Conservation (phyloP, 306 rosid genomes). For the Alnus glutinosa region DNA sequence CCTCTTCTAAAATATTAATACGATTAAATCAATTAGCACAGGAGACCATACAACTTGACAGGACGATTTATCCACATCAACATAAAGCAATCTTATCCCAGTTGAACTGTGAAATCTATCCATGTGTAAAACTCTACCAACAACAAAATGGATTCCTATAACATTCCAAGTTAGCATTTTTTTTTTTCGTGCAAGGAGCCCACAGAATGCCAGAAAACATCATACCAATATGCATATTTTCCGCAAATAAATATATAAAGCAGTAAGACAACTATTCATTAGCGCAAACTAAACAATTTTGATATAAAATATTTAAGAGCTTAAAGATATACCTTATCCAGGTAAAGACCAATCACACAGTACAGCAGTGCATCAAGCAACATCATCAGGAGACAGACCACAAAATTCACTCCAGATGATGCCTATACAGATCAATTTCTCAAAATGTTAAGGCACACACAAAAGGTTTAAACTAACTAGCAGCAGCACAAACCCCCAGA, state of each 20-base stretch:
- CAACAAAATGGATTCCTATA: background rate
- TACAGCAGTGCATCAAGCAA: slow-evolving; percentile 77
- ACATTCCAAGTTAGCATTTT: background rate
- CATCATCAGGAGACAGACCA: slow-evolving; percentile 85
- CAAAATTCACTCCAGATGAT: slow-evolving; percentile 92
- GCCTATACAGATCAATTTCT: slow-evolving; percentile 49
- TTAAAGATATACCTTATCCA: slow-evolving; percentile 73
- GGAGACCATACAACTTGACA: background rate
- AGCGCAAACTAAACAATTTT: background rate
- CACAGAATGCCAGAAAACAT: background rate
- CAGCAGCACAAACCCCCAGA: slow-evolving; percentile 14
- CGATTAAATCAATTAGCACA: background rate
- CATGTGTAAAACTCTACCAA: background rate
- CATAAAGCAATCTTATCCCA: too few relatives aligned
- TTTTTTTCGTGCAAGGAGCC: background rate
- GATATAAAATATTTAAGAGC: slow-evolving; percentile 11
- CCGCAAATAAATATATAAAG: background rate
- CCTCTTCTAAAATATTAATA: too few relatives aligned
- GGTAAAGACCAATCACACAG: slow-evolving; percentile 82
- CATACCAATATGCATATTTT: slow-evolving; percentile 2
- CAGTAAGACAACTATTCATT: background rate
- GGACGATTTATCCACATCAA: background rate
- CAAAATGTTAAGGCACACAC: slow-evolving; percentile 17
- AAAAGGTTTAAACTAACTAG: slow-evolving; percentile 8
- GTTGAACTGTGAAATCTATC: too few relatives aligned